Evolutionary conservation across 2,329 filamentous ascomycete species (phyloP).

Genomic region (Penicillium sp.): DNA sequence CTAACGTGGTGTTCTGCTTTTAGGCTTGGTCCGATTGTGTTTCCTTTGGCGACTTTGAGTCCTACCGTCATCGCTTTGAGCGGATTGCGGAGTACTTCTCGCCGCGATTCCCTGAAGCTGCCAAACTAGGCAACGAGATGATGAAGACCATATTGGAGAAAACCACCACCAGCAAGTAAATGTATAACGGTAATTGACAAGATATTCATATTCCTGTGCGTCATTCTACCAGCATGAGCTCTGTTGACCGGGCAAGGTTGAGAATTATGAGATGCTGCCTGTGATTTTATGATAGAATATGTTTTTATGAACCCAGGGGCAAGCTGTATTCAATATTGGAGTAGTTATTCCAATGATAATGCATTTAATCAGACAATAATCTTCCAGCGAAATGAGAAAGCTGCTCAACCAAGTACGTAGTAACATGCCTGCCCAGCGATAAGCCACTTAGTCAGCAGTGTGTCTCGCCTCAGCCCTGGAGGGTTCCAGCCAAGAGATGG

Average conservation of each 20-base stretch:
- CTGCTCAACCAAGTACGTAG: too few species aligned
- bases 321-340: too few species aligned
- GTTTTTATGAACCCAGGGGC: neutral
- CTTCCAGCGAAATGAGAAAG: too few species aligned
- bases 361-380: too few species aligned
- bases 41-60: slow-evolving; percentile 83
- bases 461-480: too few species aligned
- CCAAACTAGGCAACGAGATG: slow-evolving; percentile 89
- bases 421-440: neutral
- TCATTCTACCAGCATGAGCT: neutral
- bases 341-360: too few species aligned
- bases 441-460: slow-evolving; percentile 24
- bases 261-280: neutral
- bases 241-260: neutral
- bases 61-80: slow-evolving; percentile 86
- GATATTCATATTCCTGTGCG: neutral
- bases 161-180: slow-evolving; percentile 41
- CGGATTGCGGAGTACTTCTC: slow-evolving; percentile 89
- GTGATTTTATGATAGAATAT: neutral
- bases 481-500: slow-evolving; percentile 8
- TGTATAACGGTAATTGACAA: slow-evolving; percentile 10
- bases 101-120: slow-evolving; percentile 82
- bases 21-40: slow-evolving; percentile 93
- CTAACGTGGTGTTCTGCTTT: neutral
- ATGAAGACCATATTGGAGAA: slow-evolving; percentile 91